Conservation (phyloP, 495 filamentous ascomycete genomes). For the Trichocladium antarcticum region DNA sequence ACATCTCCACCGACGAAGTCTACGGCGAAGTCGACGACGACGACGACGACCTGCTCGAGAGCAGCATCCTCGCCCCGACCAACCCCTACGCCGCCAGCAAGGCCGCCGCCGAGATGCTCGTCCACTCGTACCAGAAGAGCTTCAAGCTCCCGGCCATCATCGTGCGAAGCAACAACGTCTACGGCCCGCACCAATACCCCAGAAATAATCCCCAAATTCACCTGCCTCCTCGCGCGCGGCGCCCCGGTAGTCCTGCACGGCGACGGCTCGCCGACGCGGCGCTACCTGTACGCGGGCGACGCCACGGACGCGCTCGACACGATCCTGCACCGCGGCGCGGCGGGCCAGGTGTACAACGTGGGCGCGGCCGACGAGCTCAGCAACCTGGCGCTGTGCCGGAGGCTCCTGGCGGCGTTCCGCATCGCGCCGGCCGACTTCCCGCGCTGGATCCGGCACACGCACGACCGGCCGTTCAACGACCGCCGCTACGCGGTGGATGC, state of each 20-base stretch:
- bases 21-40: slow-evolving; percentile 60
- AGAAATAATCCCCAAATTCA: slow-evolving; percentile 73
- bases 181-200: slow-evolving; percentile 60
- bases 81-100: slow-evolving; percentile 73
- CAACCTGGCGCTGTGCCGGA: slow-evolving; percentile 47
- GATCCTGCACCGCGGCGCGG: slow-evolving; percentile 55
- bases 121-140: slow-evolving; percentile 61
- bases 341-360: slow-evolving; percentile 65
- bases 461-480: slow-evolving; percentile 66
- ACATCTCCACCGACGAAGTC: slow-evolving; percentile 67
- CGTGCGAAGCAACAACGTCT: slow-evolving; percentile 67
- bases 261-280: slow-evolving; percentile 52
- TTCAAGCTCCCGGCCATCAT: slow-evolving; percentile 62
- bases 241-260: slow-evolving; percentile 57
- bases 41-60: slow-evolving; percentile 50
- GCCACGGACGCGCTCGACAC: slow-evolving; percentile 70
- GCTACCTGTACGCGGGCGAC: slow-evolving; percentile 61
- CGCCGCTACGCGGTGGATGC: slow-evolving; percentile 57
- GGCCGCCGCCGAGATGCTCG: slow-evolving; percentile 69
- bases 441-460: slow-evolving; percentile 52
- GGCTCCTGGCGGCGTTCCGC: slow-evolving; percentile 45
- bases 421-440: slow-evolving; percentile 28
- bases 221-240: slow-evolving; percentile 46
- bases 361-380: slow-evolving; percentile 56
- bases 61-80: slow-evolving; percentile 52